These are phyloP conservation scores for Xerocomellus dryophilus DNA, from an alignment of 768 basidiomycete species.

Conservation along the genomic window DNA sequence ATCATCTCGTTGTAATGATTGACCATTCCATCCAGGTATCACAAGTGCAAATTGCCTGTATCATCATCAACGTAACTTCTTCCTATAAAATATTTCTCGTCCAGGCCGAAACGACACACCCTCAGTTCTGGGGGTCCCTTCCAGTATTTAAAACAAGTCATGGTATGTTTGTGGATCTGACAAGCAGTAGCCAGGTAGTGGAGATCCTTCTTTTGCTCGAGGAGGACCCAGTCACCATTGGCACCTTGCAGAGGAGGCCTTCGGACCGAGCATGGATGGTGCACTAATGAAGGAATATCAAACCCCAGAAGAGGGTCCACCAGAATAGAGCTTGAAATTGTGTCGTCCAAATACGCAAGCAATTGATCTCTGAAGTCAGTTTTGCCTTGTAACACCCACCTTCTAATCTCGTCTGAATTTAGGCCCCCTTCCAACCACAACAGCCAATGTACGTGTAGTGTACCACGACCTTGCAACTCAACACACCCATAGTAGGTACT, in stretches of 20 bases:
- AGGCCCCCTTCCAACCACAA: neutral
- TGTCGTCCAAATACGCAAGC: neutral
- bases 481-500: neutral
- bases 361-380: neutral
- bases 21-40: neutral
- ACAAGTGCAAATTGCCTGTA: neutral
- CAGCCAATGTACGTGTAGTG: too few relatives aligned
- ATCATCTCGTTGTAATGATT: neutral
- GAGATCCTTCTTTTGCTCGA: too few relatives aligned
- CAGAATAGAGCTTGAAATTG: rapidly evolving
- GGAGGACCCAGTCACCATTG: too few relatives aligned
- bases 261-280: neutral
- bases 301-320: neutral
- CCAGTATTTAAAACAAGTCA: too few relatives aligned
- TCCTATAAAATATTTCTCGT: too few relatives aligned
- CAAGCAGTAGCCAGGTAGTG: too few relatives aligned
- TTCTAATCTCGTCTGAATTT: too few relatives aligned
- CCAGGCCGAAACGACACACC: too few relatives aligned
- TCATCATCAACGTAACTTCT: neutral
- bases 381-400: neutral
- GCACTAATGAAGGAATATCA: neutral
- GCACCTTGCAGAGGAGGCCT: neutral
- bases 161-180: too few relatives aligned
- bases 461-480: too few relatives aligned
- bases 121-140: too few relatives aligned